phyloP scores from a whole-genome alignment of 768 basidiomycete genomes.

The Hirschioporus abietinus region DNA sequence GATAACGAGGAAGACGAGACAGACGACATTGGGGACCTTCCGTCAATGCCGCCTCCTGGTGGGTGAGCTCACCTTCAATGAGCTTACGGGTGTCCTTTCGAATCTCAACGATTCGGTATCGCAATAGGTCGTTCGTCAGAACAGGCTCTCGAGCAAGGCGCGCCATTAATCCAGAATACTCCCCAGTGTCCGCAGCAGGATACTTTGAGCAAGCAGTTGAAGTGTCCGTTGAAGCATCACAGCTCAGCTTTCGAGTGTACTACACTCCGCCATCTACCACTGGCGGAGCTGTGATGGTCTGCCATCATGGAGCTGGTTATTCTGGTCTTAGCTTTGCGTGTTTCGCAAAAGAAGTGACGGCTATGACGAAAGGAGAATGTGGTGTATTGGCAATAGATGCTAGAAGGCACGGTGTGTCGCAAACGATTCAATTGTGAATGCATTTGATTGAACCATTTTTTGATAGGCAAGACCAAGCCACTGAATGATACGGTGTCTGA shows the following conservation, averaged over 20 bases:
- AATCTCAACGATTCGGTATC: slow-evolving; percentile 8
- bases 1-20: slow-evolving; percentile 46
- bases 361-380: slow-evolving; percentile 58
- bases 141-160: slow-evolving; percentile 25
- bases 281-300: slow-evolving; percentile 70
- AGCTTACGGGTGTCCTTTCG: slow-evolving; percentile 29
- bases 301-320: slow-evolving; percentile 95
- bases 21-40: slow-evolving; percentile 48
- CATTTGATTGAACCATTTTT: background rate
- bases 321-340: slow-evolving; percentile 87
- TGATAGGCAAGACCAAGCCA: slow-evolving; percentile 59
- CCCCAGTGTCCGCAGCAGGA: slow-evolving; percentile 70
- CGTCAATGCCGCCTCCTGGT: slow-evolving; percentile 57
- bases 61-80: slow-evolving; percentile 58
- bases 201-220: slow-evolving; percentile 81
- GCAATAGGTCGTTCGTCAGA: slow-evolving; percentile 17
- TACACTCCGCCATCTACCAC: slow-evolving; percentile 64
- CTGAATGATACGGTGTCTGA: slow-evolving; percentile 30
- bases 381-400: slow-evolving; percentile 83
- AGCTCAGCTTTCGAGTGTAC: slow-evolving; percentile 74
- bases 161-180: slow-evolving; percentile 53
- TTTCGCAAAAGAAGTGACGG: slow-evolving; percentile 74
- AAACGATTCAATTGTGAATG: slow-evolving; percentile 3
- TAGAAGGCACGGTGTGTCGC: slow-evolving; percentile 73
- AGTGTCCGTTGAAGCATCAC: slow-evolving; percentile 56